These are phyloP conservation scores for Daldinia concentrica DNA, from an alignment of 495 filamentous ascomycete species.

Conservation along the genomic window DNA sequence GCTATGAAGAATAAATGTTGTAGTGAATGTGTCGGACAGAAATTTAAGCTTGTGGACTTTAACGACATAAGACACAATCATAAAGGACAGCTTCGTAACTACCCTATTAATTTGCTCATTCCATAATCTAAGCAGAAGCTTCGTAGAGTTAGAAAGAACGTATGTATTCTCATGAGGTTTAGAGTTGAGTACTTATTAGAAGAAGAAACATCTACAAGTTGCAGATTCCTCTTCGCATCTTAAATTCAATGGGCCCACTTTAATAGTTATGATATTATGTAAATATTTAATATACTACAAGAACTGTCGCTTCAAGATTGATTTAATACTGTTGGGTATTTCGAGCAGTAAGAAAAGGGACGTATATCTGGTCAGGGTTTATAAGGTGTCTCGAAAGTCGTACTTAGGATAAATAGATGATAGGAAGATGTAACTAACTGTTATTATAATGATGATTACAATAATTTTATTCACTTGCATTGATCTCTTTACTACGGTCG, in stretches of 20 bases:
- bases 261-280: background rate
- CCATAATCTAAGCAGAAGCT: background rate
- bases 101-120: slow-evolving; percentile 2
- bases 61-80: background rate
- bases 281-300: background rate
- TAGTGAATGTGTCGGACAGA: background rate
- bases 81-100: slow-evolving; percentile 19
- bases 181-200: background rate
- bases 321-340: background rate
- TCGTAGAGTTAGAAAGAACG: background rate
- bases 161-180: background rate
- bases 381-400: too few relatives aligned
- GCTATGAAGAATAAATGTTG: slow-evolving; percentile 5
- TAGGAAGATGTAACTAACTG: too few relatives aligned
- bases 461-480: background rate
- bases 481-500: background rate
- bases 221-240: background rate
- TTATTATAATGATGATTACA: too few relatives aligned
- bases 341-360: too few relatives aligned
- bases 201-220: background rate
- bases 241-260: slow-evolving; percentile 4
- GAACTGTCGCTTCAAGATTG: too few relatives aligned
- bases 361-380: too few relatives aligned
- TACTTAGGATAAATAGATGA: too few relatives aligned
- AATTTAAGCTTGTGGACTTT: background rate